phyloP scores from a whole-genome alignment of 1,284 basidiomycete species.

The Puccinia brachypodii region DNA sequence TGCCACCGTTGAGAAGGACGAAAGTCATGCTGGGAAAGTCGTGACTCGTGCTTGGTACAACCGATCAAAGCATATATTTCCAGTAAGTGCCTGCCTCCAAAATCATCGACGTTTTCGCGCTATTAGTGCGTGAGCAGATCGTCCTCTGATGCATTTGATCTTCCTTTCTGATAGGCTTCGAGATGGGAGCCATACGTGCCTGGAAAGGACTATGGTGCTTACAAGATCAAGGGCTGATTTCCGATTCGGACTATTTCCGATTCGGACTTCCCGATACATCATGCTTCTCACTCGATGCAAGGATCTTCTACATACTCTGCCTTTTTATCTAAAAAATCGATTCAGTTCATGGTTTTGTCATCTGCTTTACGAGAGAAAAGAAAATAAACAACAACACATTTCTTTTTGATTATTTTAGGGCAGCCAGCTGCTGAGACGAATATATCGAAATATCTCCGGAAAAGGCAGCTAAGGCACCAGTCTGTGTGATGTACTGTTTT shows the following conservation, averaged over 20 bases:
- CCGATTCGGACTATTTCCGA: background rate
- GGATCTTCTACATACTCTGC: background rate
- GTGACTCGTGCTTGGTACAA: conserved; percentile 96
- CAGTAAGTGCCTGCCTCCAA: conserved; percentile 61
- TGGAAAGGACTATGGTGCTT: conserved; percentile 48
- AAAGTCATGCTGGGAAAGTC: conserved; percentile 97
- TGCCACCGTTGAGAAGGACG: conserved; percentile 94
- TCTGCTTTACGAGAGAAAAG: background rate
- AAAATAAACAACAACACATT: too few relatives aligned
- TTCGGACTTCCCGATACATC: background rate
- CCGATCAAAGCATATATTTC: conserved; percentile 95
- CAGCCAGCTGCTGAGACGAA: too few relatives aligned
- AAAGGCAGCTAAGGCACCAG: too few relatives aligned
- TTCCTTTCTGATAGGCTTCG: conserved; percentile 29
- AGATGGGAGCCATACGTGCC: conserved; percentile 49
- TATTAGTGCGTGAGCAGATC: background rate
- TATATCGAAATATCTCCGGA: too few relatives aligned
- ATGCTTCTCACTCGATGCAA: background rate
- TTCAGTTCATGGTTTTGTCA: background rate
- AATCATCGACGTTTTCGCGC: background rate
- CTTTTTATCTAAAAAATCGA: too few relatives aligned
- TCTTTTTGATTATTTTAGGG: too few relatives aligned
- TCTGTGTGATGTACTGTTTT: too few relatives aligned
- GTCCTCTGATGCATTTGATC: background rate
- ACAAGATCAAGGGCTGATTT: conserved; percentile 48